A percentile compares a stretch with the other conserved stretches of the same genome.
These are phyloP conservation scores for Gamarada debralockiae DNA, from an alignment of 495 filamentous ascomycete genomes.

Conservation along the genomic window DNA sequence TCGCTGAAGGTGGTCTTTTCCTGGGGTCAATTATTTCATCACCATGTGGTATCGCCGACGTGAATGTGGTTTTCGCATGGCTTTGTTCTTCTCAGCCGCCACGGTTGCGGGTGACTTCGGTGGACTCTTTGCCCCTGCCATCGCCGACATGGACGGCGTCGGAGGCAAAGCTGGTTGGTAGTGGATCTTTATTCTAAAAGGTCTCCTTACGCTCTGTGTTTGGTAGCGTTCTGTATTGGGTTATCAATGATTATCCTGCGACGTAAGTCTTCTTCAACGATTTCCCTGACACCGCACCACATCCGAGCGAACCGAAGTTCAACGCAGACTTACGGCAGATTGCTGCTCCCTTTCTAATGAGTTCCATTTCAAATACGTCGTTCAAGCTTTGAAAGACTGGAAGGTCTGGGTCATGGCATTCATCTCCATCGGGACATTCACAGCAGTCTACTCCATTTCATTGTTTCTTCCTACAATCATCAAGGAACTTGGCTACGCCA, in stretches of 20 bases:
- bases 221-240: constrained; percentile 41
- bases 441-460: constrained; percentile 62
- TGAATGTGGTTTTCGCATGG: constrained; percentile 55
- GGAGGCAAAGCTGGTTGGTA: constrained; percentile 53
- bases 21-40: constrained; percentile 51
- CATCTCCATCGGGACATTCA: constrained; percentile 45
- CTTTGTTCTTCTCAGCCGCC: constrained; percentile 52
- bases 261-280: constrained; percentile 29
- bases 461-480: constrained; percentile 69
- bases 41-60: constrained; percentile 60
- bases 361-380: constrained; percentile 66
- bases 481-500: constrained; percentile 55
- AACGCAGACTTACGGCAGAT: constrained; percentile 44
- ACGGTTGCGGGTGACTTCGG: constrained; percentile 59
- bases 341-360: constrained; percentile 65
- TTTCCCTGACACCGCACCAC: constrained; percentile 37
- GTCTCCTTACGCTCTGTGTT: constrained; percentile 32
- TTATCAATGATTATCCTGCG: constrained; percentile 57
- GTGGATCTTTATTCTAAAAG: constrained; percentile 69
- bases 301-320: constrained; percentile 45
- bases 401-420: constrained; percentile 53
- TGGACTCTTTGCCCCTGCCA: constrained; percentile 59
- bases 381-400: constrained; percentile 60
- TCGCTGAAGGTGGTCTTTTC: constrained; percentile 58
- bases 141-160: constrained; percentile 51